phyloP scores from a whole-genome alignment of 2,329 filamentous ascomycete genomes.

The Xylariaceae sp. region DNA sequence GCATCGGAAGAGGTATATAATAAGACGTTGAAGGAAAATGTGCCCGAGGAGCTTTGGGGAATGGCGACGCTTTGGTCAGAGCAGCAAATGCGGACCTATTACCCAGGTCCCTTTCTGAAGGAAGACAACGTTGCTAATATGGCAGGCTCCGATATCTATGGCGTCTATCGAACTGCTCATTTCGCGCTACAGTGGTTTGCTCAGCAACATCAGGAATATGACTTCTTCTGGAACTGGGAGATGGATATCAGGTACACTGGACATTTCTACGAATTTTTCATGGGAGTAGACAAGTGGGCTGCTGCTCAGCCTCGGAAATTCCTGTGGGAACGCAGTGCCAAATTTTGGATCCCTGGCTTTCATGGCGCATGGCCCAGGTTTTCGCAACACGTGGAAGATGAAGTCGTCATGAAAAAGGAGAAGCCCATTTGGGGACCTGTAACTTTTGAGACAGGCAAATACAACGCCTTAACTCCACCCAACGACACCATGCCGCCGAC shows the following conservation, averaged over 20 bases:
- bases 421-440: conserved; percentile 60
- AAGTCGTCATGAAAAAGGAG: conserved; percentile 34
- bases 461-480: conserved; percentile 47
- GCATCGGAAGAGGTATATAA: conserved; percentile 32
- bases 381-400: conserved; percentile 48
- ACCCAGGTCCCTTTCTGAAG: conserved; percentile 54
- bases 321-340: conserved; percentile 57
- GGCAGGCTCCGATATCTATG: conserved; percentile 42
- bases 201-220: conserved; percentile 40
- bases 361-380: conserved; percentile 57
- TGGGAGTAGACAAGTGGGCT: conserved; percentile 50
- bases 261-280: conserved; percentile 52
- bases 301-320: conserved; percentile 54
- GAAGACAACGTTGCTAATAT: conserved; percentile 40
- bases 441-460: conserved; percentile 24
- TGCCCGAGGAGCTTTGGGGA: conserved; percentile 61
- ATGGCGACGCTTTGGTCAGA: conserved; percentile 68
- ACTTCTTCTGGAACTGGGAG: conserved; percentile 46
- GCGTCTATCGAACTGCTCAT: conserved; percentile 46
- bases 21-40: conserved; percentile 50
- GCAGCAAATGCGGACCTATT: conserved; percentile 61
- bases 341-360: conserved; percentile 55
- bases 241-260: conserved; percentile 42
- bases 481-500: conserved; percentile 57
- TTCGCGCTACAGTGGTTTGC: conserved; percentile 43